phyloP scores from a whole-genome alignment of 306 rosid species.

The Psophocarpus tetragonolobus region DNA sequence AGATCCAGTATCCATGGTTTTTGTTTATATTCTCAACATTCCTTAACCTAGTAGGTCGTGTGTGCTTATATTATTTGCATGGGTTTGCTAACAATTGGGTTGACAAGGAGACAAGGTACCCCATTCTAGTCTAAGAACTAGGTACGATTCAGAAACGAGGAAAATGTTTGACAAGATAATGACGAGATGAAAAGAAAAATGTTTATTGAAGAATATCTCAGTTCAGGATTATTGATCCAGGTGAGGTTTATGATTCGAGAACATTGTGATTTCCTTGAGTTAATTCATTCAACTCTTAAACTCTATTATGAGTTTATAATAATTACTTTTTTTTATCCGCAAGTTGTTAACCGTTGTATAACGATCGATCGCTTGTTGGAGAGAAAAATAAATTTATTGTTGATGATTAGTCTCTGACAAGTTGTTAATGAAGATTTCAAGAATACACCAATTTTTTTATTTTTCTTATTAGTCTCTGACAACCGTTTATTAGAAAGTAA shows the following conservation, averaged over 20 bases:
- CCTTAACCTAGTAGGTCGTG: not conserved
- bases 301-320: too few species aligned
- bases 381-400: too few species aligned
- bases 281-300: not conserved
- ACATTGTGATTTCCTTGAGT: not conserved
- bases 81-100: not conserved
- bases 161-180: not conserved
- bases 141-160: not conserved
- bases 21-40: not conserved
- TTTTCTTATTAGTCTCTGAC: too few species aligned
- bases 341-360: too few species aligned
- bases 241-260: not conserved
- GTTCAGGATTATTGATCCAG: not conserved
- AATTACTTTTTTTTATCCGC: too few species aligned
- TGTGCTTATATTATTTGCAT: not conserved
- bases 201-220: not conserved
- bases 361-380: too few species aligned
- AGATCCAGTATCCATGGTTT: not conserved
- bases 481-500: too few species aligned
- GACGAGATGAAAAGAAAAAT: too few species aligned
- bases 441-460: too few species aligned
- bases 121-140: not conserved
- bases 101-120: not conserved
- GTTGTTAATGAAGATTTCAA: too few species aligned
- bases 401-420: too few species aligned